phyloP scores from a whole-genome alignment of 2,329 filamentous ascomycete species.

The Claviceps humidiphila region DNA sequence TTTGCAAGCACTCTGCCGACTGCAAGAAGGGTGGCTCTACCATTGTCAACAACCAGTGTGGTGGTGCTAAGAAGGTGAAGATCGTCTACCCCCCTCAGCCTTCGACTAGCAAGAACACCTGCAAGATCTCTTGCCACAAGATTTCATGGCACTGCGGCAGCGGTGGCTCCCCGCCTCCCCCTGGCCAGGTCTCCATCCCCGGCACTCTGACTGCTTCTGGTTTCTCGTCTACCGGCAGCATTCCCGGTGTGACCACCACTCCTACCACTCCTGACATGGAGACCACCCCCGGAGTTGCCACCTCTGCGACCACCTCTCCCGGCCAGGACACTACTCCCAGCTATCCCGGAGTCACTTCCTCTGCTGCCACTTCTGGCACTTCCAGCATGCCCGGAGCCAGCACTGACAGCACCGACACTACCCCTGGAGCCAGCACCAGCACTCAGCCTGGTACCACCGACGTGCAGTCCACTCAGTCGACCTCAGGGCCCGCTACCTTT shows the following conservation, averaged over 20 bases:
- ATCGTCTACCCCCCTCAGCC: conserved; percentile 51
- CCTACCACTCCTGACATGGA: not conserved
- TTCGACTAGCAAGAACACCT: conserved; percentile 40
- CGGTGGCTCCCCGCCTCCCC: conserved; percentile 3
- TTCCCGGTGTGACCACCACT: not conserved
- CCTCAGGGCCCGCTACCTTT: too few species aligned
- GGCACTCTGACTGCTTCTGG: not conserved
- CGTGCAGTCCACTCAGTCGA: too few species aligned
- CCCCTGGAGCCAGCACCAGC: too few species aligned
- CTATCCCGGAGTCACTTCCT: conserved; percentile 6
- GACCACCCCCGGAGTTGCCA: not conserved
- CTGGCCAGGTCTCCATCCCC: not conserved
- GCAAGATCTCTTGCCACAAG: conserved; percentile 38
- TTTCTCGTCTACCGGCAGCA: not conserved
- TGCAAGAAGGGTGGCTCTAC: conserved; percentile 57
- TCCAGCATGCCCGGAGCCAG: not conserved
- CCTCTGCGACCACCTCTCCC: not conserved
- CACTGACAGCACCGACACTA: too few species aligned
- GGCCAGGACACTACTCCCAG: conserved; percentile 8
- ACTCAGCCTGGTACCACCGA: too few species aligned
- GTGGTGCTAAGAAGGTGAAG: conserved; percentile 72
- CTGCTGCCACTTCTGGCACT: not conserved
- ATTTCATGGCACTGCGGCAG: conserved; percentile 52
- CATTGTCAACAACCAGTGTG: conserved; percentile 78
- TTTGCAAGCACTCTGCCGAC: conserved; percentile 62